Evolutionary conservation across 495 filamentous ascomycete species (phyloP), one percentile per base, ranked within the genome.

Genomic region (Hapsidospora chrysogenum): DNA sequence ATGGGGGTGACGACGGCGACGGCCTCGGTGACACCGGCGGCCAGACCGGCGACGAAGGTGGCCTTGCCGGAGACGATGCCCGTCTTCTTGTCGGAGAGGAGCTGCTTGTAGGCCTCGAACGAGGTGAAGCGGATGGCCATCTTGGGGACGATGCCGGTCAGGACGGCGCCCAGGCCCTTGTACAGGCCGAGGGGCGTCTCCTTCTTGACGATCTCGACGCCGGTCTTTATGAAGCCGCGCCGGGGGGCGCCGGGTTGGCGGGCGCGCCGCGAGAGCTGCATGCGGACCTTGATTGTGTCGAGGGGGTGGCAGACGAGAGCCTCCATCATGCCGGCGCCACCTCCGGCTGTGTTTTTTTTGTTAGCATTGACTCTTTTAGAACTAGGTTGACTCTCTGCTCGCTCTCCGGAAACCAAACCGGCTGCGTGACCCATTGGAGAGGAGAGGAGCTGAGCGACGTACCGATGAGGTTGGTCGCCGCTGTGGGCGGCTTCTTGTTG

Each of bases 41-140:
- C 68, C 16, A 99, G 76, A 49, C 89, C 89, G 41, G 89, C 86
- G 7, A 93, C 46, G 60, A 99, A 99, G 18, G 82, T 93, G 14
- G 64, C 69, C 44, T 77, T 68, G 33, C 83, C 80, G 37, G 68
- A 72, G 27, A 96, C 67, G 19, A 51, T 40, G 11, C 79, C 75
- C 6, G 79, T 82, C 41, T 77, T 53, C 46, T 74, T 63, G 56
- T 80, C 62, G 20, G 80, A 78, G 2, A 95, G 63, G 44, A 79
- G 35, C 49, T 78, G 71, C 68, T 95, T 99, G 56, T 95, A 99
- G 44, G 70, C 72, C 60, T 96, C 92, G 56, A 94, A 99, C 41
- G 81, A 89, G 20, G 92, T 94, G 62, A 99, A 99, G 13, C 89
- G 83, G 48, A 96, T 96, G 36, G 89, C 92, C 89, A 99, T 99